Conservation (phyloP, 768 basidiomycete genomes). For the Mycena metata region DNA sequence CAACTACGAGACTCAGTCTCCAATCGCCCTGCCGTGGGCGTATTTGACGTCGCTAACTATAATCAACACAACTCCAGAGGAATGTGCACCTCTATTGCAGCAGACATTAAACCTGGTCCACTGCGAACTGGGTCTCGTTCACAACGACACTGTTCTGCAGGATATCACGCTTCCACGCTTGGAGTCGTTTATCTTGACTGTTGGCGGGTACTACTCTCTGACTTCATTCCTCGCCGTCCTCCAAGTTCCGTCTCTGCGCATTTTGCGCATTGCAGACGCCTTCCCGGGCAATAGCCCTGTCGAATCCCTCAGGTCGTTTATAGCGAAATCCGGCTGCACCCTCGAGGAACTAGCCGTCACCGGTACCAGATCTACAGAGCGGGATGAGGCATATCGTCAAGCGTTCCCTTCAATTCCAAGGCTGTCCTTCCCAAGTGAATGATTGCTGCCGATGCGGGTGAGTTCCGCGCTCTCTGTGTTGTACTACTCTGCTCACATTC, state of each 20-base stretch:
- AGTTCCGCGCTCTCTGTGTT: no score
- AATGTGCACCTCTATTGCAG: neutral
- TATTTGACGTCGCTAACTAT: neutral
- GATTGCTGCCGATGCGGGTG: no score
- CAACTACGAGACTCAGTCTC: no score
- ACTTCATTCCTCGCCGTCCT: neutral
- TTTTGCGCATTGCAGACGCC: neutral
- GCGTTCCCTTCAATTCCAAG: slow-evolving; percentile 3
- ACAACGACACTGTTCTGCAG: neutral
- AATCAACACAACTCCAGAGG: neutral
- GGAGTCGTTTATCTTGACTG: neutral
- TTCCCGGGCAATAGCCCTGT: neutral
- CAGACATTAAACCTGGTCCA: neutral
- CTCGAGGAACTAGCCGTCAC: slow-evolving; percentile 1
- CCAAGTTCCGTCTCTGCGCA: slow-evolving; percentile 1
- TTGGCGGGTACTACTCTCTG: neutral
- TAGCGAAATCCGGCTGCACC: neutral
- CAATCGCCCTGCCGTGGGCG: neutral
- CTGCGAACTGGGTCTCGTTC: neutral
- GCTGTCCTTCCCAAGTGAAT: neutral
- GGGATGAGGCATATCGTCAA: neutral
- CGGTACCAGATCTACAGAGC: neutral
- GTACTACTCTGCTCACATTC: no score
- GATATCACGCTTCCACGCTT: neutral
- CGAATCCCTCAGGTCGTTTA: neutral